phyloP scores from a whole-genome alignment of 176 grass and related monocot species.

The Rhynchospora tenuis region DNA sequence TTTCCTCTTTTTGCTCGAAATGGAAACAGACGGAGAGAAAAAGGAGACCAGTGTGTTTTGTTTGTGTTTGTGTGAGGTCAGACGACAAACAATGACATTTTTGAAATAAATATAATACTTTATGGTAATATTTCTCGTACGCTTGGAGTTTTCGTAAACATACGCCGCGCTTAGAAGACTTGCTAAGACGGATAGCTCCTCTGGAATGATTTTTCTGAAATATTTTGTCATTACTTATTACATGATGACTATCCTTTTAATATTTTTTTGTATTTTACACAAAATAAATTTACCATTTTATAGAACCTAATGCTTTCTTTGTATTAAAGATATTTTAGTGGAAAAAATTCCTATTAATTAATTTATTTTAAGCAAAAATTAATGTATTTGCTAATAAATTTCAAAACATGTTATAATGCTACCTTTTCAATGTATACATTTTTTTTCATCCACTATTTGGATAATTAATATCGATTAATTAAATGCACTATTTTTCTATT shows the following conservation, averaged over 20 bases:
- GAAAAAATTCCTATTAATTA: too few relatives aligned
- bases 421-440: neutral
- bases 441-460: neutral
- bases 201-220: neutral
- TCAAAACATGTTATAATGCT: neutral
- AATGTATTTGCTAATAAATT: neutral
- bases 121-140: neutral
- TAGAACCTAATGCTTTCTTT: too few relatives aligned
- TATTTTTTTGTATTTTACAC: neutral
- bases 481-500: too few relatives aligned
- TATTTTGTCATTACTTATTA: neutral
- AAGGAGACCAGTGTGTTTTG: neutral
- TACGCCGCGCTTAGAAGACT: neutral
- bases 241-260: neutral
- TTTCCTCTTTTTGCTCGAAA: neutral
- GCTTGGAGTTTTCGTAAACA: neutral
- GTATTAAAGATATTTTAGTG: too few relatives aligned
- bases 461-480: too few relatives aligned
- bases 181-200: neutral
- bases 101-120: neutral
- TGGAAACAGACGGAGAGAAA: neutral
- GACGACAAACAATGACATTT: neutral
- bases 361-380: too few relatives aligned
- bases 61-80: slow-evolving; percentile 19
- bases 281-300: neutral